Evolutionary conservation across 331 rosid genomes (phyloP), one percentile per base, ranked within the genome.

Genomic region (Pyracantha coccinea): DNA sequence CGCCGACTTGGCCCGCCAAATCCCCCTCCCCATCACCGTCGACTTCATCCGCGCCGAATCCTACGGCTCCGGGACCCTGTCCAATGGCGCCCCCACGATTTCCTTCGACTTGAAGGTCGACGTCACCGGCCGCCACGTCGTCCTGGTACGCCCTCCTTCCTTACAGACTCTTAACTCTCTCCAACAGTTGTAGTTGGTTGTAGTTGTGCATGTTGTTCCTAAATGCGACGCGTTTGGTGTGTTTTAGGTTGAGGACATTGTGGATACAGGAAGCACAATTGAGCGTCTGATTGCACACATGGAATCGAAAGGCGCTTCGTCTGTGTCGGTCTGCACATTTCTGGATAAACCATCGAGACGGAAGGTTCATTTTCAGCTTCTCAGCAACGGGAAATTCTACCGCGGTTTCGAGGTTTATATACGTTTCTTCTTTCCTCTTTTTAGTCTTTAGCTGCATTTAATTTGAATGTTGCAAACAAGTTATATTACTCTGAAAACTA

Each of bases 341-440:
- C 99, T 94, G 69, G 97, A 94, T 73, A 94, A 92, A 80, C 93
- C 97, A 11, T 17, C 80, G 0, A 81, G 96, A 75, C 83, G 99
- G 70, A 86, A 94, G 80, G 93, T 94, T 58, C 20, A 85, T 28
- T 29, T 88, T 70, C 73, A 87, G 74, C 75, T 82, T 9, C 73
- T 87, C 16, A 88, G 96, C n/a, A 59, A 83, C 35, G 97, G 95
- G 17, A 94, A 92, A 76, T 90, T 85, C 80, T 94, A 94, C 69
- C 15, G 82, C 0, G 97, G 96, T 20, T 94, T 92, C 64, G 89
- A 92, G 96, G 98, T 91, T 2, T 68, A 2, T 7, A 14, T 19
- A 0, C 19, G 0, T 7, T 15, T 14, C 31, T 15, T 15, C 32
- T 17, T 25, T 7, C 66, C 33, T 4, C 0, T 15, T 3, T 61